Conservation (phyloP, 192 early-diverging fungal genomes). For the Coemansia sp. region DNA sequence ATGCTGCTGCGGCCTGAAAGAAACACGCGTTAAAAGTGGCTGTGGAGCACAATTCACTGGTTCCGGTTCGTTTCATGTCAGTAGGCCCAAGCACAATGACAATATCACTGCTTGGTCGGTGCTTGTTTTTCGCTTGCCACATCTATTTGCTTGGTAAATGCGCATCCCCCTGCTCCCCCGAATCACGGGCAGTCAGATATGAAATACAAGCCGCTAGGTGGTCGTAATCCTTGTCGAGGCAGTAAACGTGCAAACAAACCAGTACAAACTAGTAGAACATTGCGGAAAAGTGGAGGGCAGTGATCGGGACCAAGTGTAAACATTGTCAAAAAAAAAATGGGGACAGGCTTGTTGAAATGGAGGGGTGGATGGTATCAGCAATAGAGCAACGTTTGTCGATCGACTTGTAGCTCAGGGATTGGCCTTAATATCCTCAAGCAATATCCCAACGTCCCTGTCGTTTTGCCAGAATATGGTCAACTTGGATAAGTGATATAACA, state of each 20-base stretch:
- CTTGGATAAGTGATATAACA: background rate
- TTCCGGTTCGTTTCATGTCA: background rate
- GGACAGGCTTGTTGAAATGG: background rate
- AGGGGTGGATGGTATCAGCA: background rate
- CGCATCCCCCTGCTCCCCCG: background rate
- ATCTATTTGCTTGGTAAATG: background rate
- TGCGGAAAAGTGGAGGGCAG: background rate
- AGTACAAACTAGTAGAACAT: background rate
- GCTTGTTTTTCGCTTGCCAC: background rate
- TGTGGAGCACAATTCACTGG: slow-evolving; percentile 5
- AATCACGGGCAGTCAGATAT: background rate
- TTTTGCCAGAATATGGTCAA: background rate
- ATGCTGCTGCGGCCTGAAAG: background rate
- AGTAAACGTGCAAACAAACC: slow-evolving; percentile 4
- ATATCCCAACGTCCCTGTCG: background rate
- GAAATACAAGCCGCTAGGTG: background rate
- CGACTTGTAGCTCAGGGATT: background rate
- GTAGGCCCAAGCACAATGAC: background rate
- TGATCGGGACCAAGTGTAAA: background rate
- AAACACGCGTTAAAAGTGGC: background rate
- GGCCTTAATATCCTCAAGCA: background rate
- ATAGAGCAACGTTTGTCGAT: background rate
- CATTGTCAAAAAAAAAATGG: background rate
- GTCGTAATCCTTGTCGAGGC: background rate
- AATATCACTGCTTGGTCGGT: background rate